A percentile compares a stretch with the other conserved stretches of the same genome.
Conservation (phyloP, 2,329 filamentous ascomycete genomes). For the Exophiala aquamarina region DNA sequence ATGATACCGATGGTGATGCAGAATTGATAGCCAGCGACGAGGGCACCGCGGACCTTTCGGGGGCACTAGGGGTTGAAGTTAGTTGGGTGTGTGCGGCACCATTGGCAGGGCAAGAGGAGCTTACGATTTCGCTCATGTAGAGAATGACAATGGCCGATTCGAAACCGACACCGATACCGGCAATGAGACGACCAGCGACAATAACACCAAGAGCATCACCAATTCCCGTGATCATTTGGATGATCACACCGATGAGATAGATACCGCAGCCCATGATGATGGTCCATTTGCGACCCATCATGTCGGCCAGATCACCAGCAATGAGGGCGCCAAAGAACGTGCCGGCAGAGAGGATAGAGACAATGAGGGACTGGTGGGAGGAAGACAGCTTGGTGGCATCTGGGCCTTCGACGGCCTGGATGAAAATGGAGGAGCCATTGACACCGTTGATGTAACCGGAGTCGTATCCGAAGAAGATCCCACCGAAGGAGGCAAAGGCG, state of each 20-base stretch:
- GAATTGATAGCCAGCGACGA: conserved; percentile 83
- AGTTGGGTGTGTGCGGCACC: conserved; percentile 11
- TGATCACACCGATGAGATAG: conserved; percentile 67
- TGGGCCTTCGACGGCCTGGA: conserved; percentile 35
- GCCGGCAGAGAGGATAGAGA: conserved; percentile 73
- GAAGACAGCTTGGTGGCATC: conserved; percentile 41
- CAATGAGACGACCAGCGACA: conserved; percentile 71
- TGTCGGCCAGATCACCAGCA: conserved; percentile 74
- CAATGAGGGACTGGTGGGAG: conserved; percentile 61
- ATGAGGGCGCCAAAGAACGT: conserved; percentile 79
- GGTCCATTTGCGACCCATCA: conserved; percentile 69
- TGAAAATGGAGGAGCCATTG: conserved; percentile 52
- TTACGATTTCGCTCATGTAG: conserved; percentile 79
- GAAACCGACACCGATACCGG: conserved; percentile 77
- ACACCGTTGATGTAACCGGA: conserved; percentile 57
- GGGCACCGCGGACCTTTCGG: conserved; percentile 72
- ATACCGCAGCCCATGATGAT: conserved; percentile 69
- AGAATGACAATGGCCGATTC: conserved; percentile 78
- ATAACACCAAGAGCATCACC: conserved; percentile 55
- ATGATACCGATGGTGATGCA: conserved; percentile 78
- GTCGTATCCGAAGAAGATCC: conserved; percentile 62
- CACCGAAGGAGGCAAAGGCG: conserved; percentile 61
- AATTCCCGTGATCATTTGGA: conserved; percentile 60
- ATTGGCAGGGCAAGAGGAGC: conserved; percentile 1
- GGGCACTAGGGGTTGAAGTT: conserved; percentile 49